These are phyloP conservation scores for Aspergillus udagawae DNA, from an alignment of 2,329 filamentous ascomycete genomes.

Conservation along the genomic window DNA sequence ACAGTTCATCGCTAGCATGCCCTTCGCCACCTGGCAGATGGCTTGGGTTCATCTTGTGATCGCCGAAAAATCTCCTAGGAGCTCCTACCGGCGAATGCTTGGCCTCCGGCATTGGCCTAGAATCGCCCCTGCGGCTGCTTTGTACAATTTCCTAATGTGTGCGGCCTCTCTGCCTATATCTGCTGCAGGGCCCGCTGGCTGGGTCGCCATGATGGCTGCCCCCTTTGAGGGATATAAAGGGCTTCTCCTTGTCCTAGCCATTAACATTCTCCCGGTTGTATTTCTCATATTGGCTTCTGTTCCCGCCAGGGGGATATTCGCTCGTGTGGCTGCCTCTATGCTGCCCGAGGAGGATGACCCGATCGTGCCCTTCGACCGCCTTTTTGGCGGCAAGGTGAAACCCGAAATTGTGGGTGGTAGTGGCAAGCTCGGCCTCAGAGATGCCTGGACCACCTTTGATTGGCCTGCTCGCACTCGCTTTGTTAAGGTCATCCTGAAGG, in stretches of 20 bases:
- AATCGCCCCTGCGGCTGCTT: conserved; percentile 63
- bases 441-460: conserved; percentile 78
- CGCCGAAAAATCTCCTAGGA: conserved; percentile 59
- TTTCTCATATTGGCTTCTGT: conserved; percentile 64
- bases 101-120: conserved; percentile 63
- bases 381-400: conserved; percentile 71
- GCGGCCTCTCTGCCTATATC: conserved; percentile 34
- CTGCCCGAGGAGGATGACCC: conserved; percentile 76
- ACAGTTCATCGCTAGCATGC: conserved; percentile 52
- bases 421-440: conserved; percentile 65
- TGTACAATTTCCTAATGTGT: conserved; percentile 57
- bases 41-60: conserved; percentile 86
- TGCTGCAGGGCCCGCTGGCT: neutral
- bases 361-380: conserved; percentile 86
- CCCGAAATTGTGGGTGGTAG: conserved; percentile 68
- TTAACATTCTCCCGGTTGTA: conserved; percentile 10
- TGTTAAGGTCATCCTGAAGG: conserved; percentile 71
- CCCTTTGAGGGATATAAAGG: conserved; percentile 7
- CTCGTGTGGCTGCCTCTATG: conserved; percentile 82
- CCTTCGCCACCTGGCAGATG: conserved; percentile 65
- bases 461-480: conserved; percentile 68
- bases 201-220: neutral
- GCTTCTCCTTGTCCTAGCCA: conserved; percentile 39
- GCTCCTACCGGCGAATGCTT: conserved; percentile 67
- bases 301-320: conserved; percentile 70